These are phyloP conservation scores for Digitaria exilis DNA, from an alignment of 202 grass and related monocot genomes.

Conservation along the genomic window DNA sequence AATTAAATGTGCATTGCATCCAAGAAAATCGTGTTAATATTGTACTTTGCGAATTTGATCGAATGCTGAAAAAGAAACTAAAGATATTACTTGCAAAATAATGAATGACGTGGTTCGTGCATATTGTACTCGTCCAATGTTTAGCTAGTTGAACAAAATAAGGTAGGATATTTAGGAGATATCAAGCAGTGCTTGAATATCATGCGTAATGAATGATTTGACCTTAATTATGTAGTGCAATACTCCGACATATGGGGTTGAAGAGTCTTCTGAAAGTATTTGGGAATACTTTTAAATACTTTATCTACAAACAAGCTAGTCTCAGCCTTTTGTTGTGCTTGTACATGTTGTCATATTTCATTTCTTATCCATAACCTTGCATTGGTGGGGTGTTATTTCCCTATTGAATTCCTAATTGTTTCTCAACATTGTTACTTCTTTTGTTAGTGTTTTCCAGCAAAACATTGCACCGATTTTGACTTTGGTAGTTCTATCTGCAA, in stretches of 20 bases:
- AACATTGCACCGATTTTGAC: neutral
- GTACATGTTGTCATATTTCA: neutral
- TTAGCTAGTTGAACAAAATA: neutral
- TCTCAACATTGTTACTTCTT: neutral
- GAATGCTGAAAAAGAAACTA: slow-evolving; percentile 2
- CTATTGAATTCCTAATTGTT: neutral
- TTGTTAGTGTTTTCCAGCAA: neutral
- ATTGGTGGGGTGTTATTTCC: neutral
- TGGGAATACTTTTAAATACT: neutral
- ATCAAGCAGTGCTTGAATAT: neutral
- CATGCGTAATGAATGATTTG: too few relatives aligned
- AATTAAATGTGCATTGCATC: neutral
- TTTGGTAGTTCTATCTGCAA: too few relatives aligned
- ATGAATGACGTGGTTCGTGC: neutral
- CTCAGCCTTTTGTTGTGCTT: neutral
- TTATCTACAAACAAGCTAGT: neutral
- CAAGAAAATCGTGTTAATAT: neutral
- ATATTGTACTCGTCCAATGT: neutral
- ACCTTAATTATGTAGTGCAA: neutral
- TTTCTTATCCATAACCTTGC: neutral
- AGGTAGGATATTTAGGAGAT: neutral
- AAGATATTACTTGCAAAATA: slow-evolving; percentile 14
- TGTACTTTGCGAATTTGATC: neutral
- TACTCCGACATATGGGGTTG: neutral
- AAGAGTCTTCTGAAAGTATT: slow-evolving; percentile 14